Base-by-base conservation (phyloP, 2,329 filamentous ascomycete species). In the Sporothrix pseudoabietina region DNA sequence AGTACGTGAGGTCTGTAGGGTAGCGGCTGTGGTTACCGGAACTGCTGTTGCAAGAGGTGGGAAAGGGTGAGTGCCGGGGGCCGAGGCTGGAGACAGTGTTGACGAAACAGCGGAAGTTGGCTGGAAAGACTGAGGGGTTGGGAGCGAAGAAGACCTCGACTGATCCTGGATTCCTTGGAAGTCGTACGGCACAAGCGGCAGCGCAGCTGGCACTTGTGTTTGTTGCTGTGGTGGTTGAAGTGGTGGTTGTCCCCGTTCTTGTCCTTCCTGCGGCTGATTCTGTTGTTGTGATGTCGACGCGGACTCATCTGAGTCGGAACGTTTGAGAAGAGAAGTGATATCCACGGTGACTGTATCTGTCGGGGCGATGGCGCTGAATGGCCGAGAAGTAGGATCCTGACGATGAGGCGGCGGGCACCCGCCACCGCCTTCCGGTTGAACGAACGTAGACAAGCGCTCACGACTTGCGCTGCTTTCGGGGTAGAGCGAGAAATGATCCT, bases 271-370 rank as follows among this genome's bases (percentile, higher is more conserved):
- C 5, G 26, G 32, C 10, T 59, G 61, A 41, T 30, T 26, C 41
- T 39, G 63, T 22, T 47, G 52, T 35, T 70, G 49, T 6, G 39
- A 32, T 22, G 70, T 19, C 14, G 54, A 84, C 75, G 83, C 82
- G 82, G 90, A 90, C 87, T 92, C 90, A 87, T 90, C 85, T 83
- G 91, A 90, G 87, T 90, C 90, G 81, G 89, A 85, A 81, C 87
- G 88, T 87, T 94, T 93, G 83, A 97, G 88, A 77, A 97, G 89
- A 78, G 92, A 91, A 83, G 92, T 90, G 92, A 97, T 97, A 94
- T 97, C 94, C 94, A 97, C 91, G 88, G 87, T 94, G 89, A 86
- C 89, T 88, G 87, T 87, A 78, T 80, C 80, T 82, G 76, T 78
- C 77, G 78, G 80, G 79, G 73, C 75, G 75, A 44, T 78, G 81